These are phyloP conservation scores for Russula brevipes DNA, from an alignment of 768 basidiomycete genomes.

Conservation along the genomic window DNA sequence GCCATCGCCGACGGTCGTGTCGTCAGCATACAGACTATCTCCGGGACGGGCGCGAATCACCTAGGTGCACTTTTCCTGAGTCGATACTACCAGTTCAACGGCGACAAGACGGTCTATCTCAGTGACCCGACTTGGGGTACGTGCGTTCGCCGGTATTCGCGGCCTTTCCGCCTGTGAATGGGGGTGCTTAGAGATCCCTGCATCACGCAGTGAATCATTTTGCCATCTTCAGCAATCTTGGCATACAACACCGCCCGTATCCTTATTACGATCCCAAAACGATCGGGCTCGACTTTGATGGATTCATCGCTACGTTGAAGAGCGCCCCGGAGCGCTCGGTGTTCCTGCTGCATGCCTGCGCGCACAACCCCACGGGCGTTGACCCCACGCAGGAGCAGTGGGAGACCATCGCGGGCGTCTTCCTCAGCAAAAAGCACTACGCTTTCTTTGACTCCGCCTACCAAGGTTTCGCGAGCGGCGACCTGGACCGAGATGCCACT, in stretches of 20 bases:
- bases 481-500: constrained; percentile 86
- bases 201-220: constrained; percentile 73
- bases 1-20: constrained; percentile 69
- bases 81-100: constrained; percentile 68
- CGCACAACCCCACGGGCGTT: constrained; percentile 95
- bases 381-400: constrained; percentile 90
- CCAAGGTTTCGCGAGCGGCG: constrained; percentile 94
- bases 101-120: constrained; percentile 68
- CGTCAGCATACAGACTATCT: constrained; percentile 86
- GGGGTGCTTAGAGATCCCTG: background rate
- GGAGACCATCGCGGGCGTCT: constrained; percentile 65
- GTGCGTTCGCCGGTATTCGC: constrained; percentile 28
- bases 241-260: constrained; percentile 80
- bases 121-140: constrained; percentile 95
- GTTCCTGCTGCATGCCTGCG: constrained; percentile 89
- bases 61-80: constrained; percentile 84
- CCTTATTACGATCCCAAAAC: constrained; percentile 93
- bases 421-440: constrained; percentile 71
- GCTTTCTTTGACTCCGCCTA: constrained; percentile 96
- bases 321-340: constrained; percentile 71
- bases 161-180: background rate
- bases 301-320: constrained; percentile 56
- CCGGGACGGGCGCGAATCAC: constrained; percentile 95
- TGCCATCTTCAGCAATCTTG: constrained; percentile 86
- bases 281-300: constrained; percentile 76